A percentile compares a stretch with the other conserved stretches of the same genome.
These are phyloP conservation scores for Rhodomyrtus tomentosa DNA, from an alignment of 345 rosid genomes.

Conservation along the genomic window DNA sequence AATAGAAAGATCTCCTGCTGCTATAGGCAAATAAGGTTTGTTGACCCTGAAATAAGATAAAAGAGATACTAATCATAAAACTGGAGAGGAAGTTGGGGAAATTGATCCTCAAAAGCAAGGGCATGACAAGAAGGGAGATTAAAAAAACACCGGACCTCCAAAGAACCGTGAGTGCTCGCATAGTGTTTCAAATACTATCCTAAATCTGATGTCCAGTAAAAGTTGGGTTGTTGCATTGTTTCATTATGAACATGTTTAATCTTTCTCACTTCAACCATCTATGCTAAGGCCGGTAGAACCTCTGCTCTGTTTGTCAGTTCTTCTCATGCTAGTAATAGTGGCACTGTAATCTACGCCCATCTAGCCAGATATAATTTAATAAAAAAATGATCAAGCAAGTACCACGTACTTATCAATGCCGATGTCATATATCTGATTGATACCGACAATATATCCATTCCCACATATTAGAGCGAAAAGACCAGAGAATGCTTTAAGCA, in stretches of 20 bases:
- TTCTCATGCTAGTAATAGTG: neutral
- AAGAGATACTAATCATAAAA: neutral
- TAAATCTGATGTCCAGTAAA: neutral
- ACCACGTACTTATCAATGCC: constrained; percentile 87
- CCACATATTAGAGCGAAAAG: constrained; percentile 88
- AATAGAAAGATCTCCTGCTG: constrained; percentile 95
- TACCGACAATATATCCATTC: constrained; percentile 95
- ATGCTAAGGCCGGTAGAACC: too few relatives aligned
- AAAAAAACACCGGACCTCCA: neutral
- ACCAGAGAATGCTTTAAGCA: constrained; percentile 78
- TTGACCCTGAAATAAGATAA: constrained; percentile 54
- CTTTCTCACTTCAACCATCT: too few relatives aligned
- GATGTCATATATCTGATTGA: constrained; percentile 94
- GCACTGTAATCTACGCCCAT: neutral
- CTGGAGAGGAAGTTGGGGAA: neutral
- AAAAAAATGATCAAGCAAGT: neutral
- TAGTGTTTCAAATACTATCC: neutral
- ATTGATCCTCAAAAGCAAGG: neutral
- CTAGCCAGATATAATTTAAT: neutral
- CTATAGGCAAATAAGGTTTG: constrained; percentile 95
- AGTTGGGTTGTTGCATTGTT: neutral
- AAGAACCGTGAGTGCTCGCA: neutral
- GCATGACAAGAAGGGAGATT: neutral
- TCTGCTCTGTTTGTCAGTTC: neutral
- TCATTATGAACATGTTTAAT: neutral